phyloP scores from a whole-genome alignment of 2,329 filamentous ascomycete species.

The Setomelanomma holmii region DNA sequence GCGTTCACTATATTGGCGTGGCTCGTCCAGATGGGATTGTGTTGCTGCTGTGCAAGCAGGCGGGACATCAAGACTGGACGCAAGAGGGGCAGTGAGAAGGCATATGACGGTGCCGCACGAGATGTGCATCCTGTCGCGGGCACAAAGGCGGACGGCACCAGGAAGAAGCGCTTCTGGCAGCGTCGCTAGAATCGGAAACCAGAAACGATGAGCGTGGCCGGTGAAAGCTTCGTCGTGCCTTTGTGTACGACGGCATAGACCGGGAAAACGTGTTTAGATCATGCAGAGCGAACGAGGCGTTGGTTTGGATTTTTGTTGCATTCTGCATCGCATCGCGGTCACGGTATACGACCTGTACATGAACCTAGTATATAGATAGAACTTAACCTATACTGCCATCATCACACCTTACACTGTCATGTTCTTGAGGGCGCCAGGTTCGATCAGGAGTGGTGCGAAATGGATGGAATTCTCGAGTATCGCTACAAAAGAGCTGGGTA shows the following conservation, averaged over 20 bases:
- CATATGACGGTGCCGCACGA: slow-evolving; percentile 27
- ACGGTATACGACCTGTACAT: slow-evolving; percentile 1
- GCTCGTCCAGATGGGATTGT: slow-evolving; percentile 73
- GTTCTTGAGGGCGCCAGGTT: no score
- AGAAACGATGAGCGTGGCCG: background rate
- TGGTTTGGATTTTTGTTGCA: slow-evolving; percentile 13
- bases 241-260: background rate
- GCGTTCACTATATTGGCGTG: slow-evolving; percentile 73
- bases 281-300: slow-evolving; percentile 20
- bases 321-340: slow-evolving; percentile 5
- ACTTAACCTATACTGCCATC: background rate
- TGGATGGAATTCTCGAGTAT: no score
- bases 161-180: slow-evolving; percentile 26
- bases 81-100: slow-evolving; percentile 53
- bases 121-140: slow-evolving; percentile 6
- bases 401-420: no score
- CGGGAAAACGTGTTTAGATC: background rate
- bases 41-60: slow-evolving; percentile 74
- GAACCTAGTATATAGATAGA: slow-evolving; percentile 2
- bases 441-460: no score
- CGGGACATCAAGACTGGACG: slow-evolving; percentile 60
- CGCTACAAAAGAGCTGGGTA: background rate
- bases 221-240: background rate
- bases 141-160: slow-evolving; percentile 7
- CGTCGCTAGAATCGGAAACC: slow-evolving; percentile 13